A percentile compares a stretch with the other conserved stretches of the same genome.
phyloP scores from a whole-genome alignment of 2,329 filamentous ascomycete genomes.

The Ilyonectria sp. region DNA sequence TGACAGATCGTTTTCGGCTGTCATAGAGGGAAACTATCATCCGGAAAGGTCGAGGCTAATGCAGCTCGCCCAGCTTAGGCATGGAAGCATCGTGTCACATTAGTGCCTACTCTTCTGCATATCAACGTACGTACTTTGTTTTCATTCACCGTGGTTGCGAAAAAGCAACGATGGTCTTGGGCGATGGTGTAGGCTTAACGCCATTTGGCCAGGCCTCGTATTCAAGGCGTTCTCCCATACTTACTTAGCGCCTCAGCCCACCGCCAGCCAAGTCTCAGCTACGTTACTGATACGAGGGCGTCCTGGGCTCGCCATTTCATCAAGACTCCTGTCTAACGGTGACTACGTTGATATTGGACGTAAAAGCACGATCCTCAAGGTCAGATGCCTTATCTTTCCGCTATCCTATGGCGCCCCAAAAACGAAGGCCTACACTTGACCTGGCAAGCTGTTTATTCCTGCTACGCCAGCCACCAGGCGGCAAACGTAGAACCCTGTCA shows the following conservation, averaged over 20 bases:
- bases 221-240: neutral
- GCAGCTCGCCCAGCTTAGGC: neutral
- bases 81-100: neutral
- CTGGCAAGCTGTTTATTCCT: too few relatives aligned
- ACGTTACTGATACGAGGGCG: too few relatives aligned
- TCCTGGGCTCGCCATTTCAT: too few relatives aligned
- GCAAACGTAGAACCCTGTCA: too few relatives aligned
- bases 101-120: neutral
- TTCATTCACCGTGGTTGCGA: neutral
- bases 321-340: too few relatives aligned
- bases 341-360: too few relatives aligned
- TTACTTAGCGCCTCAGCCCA: neutral
- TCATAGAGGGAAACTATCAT: neutral
- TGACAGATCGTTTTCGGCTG: neutral
- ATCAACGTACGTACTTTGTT: neutral
- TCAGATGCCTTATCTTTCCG: too few relatives aligned
- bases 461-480: too few relatives aligned
- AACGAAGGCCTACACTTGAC: too few relatives aligned
- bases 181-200: neutral
- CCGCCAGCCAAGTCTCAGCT: neutral
- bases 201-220: neutral
- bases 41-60: neutral
- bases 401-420: too few relatives aligned
- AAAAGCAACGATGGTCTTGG: neutral
- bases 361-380: too few relatives aligned